Evolutionary conservation across 208 protist species (phyloP).

Genomic region (Phytomonas sp.): DNA sequence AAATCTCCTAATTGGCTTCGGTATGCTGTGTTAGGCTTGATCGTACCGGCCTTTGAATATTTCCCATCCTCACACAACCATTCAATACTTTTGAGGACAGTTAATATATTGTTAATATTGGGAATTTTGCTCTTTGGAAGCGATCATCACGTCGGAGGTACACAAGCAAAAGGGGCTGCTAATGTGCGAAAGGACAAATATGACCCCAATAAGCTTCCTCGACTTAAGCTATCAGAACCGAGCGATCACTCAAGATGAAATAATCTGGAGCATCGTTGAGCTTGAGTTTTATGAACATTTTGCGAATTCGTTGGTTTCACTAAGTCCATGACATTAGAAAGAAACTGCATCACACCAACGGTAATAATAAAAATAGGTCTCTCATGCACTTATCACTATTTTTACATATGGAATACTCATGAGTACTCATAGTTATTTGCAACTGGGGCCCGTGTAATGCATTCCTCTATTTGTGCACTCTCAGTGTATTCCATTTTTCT

Average conservation of each 20-base stretch:
- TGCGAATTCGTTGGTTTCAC: neutral
- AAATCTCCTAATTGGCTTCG: conserved; percentile 24
- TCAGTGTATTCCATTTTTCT: neutral
- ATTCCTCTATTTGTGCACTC: neutral
- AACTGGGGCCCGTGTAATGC: neutral
- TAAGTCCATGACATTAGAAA: neutral
- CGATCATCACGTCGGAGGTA: conserved; percentile 5
- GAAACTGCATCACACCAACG: neutral
- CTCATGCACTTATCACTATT: neutral
- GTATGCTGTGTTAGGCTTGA: conserved; percentile 23
- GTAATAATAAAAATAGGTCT: neutral
- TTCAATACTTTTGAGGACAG: conserved; percentile 32
- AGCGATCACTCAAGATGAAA: neutral
- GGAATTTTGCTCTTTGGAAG: conserved; percentile 34
- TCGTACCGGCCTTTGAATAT: conserved; percentile 49
- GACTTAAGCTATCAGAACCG: neutral
- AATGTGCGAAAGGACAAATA: neutral
- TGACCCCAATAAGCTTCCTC: neutral
- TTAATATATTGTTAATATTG: conserved; percentile 28
- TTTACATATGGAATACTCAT: neutral
- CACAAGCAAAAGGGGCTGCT: neutral
- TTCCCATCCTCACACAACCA: conserved; percentile 50
- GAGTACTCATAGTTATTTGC: neutral
- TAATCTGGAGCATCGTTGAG: neutral
- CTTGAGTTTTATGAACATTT: neutral